Percentiles rank a stretch among this genome's conserved stretches.
phyloP scores from a whole-genome alignment of 1,284 basidiomycete species.

The Fistulinella staudtii region DNA sequence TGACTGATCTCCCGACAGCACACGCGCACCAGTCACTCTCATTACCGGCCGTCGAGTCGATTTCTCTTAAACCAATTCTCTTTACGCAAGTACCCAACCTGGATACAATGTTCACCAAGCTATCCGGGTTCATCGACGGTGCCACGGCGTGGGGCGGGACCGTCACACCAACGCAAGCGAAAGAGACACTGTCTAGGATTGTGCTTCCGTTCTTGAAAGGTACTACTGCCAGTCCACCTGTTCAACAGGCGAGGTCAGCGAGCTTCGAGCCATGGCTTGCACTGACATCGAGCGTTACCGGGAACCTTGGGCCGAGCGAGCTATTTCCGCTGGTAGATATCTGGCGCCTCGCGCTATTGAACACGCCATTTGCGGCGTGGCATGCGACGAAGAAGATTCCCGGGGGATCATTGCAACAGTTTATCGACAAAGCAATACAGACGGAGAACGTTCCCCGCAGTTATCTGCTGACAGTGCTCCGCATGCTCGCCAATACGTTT shows the following conservation, averaged over 20 bases:
- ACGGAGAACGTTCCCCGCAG: slow-evolving; percentile 41
- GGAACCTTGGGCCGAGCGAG: slow-evolving; percentile 50
- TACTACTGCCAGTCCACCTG: slow-evolving; percentile 34
- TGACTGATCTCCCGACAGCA: slow-evolving; percentile 40
- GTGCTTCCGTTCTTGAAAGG: slow-evolving; percentile 69
- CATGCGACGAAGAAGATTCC: slow-evolving; percentile 35
- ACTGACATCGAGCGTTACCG: slow-evolving; percentile 44
- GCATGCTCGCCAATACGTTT: slow-evolving; percentile 74
- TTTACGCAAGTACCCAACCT: slow-evolving; percentile 69
- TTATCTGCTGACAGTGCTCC: slow-evolving; percentile 66
- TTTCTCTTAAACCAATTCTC: slow-evolving; percentile 74
- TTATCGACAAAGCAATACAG: slow-evolving; percentile 44
- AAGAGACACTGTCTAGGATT: slow-evolving; percentile 44
- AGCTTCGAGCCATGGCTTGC: slow-evolving; percentile 26
- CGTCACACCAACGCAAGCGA: slow-evolving; percentile 41
- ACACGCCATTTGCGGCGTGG: slow-evolving; percentile 54
- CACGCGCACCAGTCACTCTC: slow-evolving; percentile 70
- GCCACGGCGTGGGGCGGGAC: slow-evolving; percentile 33
- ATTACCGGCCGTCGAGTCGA: slow-evolving; percentile 56
- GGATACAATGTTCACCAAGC: slow-evolving; percentile 60
- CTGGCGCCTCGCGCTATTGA: slow-evolving; percentile 76
- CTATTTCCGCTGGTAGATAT: slow-evolving; percentile 83
- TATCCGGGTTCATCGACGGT: slow-evolving; percentile 59
- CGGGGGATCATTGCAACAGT: slow-evolving; percentile 38
- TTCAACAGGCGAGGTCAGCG: slow-evolving; percentile 8